phyloP scores from a whole-genome alignment of 495 filamentous ascomycete genomes.

The Penicillium subrubescens region DNA sequence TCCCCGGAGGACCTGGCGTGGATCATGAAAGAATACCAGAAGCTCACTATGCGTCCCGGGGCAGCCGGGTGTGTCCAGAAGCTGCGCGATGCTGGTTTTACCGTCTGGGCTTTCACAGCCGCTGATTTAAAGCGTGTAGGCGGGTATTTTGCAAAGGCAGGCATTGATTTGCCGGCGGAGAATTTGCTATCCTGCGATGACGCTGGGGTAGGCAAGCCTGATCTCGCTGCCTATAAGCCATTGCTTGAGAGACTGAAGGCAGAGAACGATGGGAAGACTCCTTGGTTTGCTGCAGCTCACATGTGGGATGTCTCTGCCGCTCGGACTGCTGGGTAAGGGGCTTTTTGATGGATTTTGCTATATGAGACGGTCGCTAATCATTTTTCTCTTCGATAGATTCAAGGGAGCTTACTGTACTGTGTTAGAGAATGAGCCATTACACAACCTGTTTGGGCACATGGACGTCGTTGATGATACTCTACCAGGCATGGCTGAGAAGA shows the following conservation, averaged over 20 bases:
- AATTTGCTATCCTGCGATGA: slow-evolving; percentile 38
- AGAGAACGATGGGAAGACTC: slow-evolving; percentile 25
- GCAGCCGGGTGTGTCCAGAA: slow-evolving; percentile 36
- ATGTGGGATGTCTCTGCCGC: slow-evolving; percentile 44
- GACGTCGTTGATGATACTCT: slow-evolving; percentile 44
- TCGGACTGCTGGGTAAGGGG: slow-evolving; percentile 29
- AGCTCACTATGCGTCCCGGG: slow-evolving; percentile 33
- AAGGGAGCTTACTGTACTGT: slow-evolving; percentile 38
- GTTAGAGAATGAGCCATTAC: slow-evolving; percentile 38
- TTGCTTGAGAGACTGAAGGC: slow-evolving; percentile 26
- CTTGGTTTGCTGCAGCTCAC: slow-evolving; percentile 43
- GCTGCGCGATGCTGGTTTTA: slow-evolving; percentile 42
- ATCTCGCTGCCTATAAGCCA: slow-evolving; percentile 30
- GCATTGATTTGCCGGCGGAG: slow-evolving; percentile 37
- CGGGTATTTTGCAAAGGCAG: slow-evolving; percentile 39
- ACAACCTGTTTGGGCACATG: slow-evolving; percentile 41
- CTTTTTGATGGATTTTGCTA: neutral
- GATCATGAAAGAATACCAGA: slow-evolving; percentile 30
- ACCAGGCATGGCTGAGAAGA: slow-evolving; percentile 41
- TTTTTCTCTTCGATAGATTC: slow-evolving; percentile 25
- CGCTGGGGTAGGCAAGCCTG: slow-evolving; percentile 36
- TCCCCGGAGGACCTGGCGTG: slow-evolving; percentile 33
- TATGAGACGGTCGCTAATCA: neutral
- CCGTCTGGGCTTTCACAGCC: slow-evolving; percentile 45
- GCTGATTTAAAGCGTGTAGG: slow-evolving; percentile 37